phyloP scores from a whole-genome alignment of 2,329 filamentous ascomycete species.

The Fusarium sp. region DNA sequence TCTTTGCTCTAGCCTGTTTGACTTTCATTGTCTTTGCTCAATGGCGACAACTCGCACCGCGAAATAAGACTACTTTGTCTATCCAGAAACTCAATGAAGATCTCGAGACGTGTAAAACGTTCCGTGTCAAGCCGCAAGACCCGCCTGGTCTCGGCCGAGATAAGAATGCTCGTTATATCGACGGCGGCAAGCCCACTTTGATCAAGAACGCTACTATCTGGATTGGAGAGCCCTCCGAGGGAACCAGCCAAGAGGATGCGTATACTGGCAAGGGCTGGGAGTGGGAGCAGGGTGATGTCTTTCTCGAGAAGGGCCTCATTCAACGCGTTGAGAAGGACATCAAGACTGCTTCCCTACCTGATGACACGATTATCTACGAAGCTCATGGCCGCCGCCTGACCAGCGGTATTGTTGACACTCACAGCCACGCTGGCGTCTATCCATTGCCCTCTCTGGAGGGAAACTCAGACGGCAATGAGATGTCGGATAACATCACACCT shows the following conservation, averaged over 20 bases:
- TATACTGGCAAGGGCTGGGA: conserved; percentile 66
- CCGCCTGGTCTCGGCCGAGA: conserved; percentile 65
- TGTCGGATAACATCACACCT: conserved; percentile 71
- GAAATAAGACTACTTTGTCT: conserved; percentile 55
- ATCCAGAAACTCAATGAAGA: conserved; percentile 62
- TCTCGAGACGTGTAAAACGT: conserved; percentile 63
- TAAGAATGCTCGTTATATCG: conserved; percentile 68
- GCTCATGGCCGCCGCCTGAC: conserved; percentile 70
- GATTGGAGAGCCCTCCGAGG: conserved; percentile 67
- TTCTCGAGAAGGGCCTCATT: conserved; percentile 69
- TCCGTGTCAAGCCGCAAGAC: conserved; percentile 64
- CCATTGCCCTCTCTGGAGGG: conserved; percentile 64
- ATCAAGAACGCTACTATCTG: conserved; percentile 74
- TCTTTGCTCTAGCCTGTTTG: conserved; percentile 58
- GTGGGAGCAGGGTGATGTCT: conserved; percentile 69
- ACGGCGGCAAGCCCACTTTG: conserved; percentile 66
- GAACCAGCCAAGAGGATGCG: conserved; percentile 61
- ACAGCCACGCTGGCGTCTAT: conserved; percentile 71
- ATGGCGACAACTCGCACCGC: conserved; percentile 53
- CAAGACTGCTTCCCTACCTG: conserved; percentile 51
- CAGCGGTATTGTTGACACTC: conserved; percentile 76
- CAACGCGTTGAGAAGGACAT: conserved; percentile 60
- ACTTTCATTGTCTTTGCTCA: conserved; percentile 61
- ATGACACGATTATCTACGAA: conserved; percentile 62
- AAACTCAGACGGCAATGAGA: conserved; percentile 70